Evolutionary conservation across 192 early-diverging fungal genomes (phyloP).

Genomic region (Thamnidium elegans): DNA sequence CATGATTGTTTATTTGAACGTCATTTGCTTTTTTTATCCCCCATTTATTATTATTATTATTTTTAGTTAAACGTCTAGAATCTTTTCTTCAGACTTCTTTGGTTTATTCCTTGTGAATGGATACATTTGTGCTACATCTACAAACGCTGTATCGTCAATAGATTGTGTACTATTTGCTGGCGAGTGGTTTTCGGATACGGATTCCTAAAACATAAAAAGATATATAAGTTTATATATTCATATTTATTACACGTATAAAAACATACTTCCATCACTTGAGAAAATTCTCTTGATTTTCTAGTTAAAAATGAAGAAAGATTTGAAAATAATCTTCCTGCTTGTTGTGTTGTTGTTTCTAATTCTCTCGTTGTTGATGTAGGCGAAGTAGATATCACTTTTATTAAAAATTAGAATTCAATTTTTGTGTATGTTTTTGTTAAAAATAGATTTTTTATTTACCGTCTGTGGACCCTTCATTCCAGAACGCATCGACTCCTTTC

Average conservation of each 20-base stretch:
- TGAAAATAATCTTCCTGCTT: slow-evolving; percentile 46
- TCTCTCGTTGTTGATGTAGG: neutral
- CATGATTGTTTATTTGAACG: too few species aligned
- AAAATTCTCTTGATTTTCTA: slow-evolving; percentile 44
- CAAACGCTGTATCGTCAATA: slow-evolving; percentile 23
- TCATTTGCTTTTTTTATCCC: too few species aligned
- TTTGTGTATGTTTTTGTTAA: too few species aligned
- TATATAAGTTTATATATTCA: neutral
- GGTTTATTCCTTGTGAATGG: slow-evolving; percentile 8
- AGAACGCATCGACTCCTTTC: slow-evolving; percentile 35
- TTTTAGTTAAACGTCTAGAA: slow-evolving; percentile 7
- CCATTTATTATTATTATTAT: too few species aligned
- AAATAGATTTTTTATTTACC: neutral
- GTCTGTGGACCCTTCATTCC: slow-evolving; percentile 28
- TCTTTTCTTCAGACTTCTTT: neutral
- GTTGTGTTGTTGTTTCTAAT: slow-evolving; percentile 36
- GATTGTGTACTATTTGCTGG: neutral
- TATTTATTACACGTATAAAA: neutral
- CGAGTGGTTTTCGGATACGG: neutral
- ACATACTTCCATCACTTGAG: slow-evolving; percentile 42
- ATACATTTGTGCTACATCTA: slow-evolving; percentile 31
- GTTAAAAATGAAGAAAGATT: slow-evolving; percentile 48
- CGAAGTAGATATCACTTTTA: neutral
- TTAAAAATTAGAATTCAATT: too few species aligned
- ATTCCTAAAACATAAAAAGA: neutral